A percentile compares a stretch with the other conserved stretches of the same genome.
Evolutionary conservation across 169 alveolate genomes (phyloP).

Genomic region (Ichthyophthirius multifiliis): DNA sequence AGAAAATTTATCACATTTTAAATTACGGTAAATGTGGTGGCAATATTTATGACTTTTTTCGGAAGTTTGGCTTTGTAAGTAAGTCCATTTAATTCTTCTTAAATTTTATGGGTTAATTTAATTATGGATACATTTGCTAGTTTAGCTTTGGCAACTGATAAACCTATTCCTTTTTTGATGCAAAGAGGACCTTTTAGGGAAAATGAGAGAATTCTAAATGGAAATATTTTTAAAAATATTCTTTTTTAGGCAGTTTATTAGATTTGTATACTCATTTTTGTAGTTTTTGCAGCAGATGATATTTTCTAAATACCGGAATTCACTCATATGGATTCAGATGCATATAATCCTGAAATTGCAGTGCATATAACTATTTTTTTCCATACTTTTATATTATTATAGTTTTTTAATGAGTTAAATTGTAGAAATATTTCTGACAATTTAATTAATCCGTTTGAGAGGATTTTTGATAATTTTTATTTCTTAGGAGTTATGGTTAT

Average conservation of each 20-base stretch:
- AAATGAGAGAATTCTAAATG: slow-evolving; percentile 62
- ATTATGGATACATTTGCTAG: slow-evolving; percentile 86
- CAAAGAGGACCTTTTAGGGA: slow-evolving; percentile 69
- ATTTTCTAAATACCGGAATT: slow-evolving; percentile 21
- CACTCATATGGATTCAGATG: neutral
- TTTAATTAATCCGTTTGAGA: slow-evolving; percentile 73
- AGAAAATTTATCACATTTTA: slow-evolving; percentile 76
- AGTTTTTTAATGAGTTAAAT: slow-evolving; percentile 73
- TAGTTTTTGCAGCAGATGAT: slow-evolving; percentile 47
- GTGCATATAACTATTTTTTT: slow-evolving; percentile 78
- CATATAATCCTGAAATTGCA: slow-evolving; percentile 17
- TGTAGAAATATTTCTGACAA: slow-evolving; percentile 71
- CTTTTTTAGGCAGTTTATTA: slow-evolving; percentile 48
- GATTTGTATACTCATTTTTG: slow-evolving; percentile 11
- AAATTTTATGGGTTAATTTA: slow-evolving; percentile 81
- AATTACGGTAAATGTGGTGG: slow-evolving; percentile 75
- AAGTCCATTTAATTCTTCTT: slow-evolving; percentile 81
- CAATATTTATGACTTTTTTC: slow-evolving; percentile 66
- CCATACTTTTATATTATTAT: slow-evolving; percentile 74
- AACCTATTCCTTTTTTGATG: slow-evolving; percentile 69
- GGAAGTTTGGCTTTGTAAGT: slow-evolving; percentile 74
- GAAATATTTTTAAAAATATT: slow-evolving; percentile 58
- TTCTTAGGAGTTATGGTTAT: slow-evolving; percentile 49
- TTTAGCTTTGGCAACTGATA: slow-evolving; percentile 86
- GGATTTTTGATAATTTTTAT: slow-evolving; percentile 50